Base-by-base conservation (phyloP, 192 early-diverging fungal species). In the Rhizophagus prolifer region DNA sequence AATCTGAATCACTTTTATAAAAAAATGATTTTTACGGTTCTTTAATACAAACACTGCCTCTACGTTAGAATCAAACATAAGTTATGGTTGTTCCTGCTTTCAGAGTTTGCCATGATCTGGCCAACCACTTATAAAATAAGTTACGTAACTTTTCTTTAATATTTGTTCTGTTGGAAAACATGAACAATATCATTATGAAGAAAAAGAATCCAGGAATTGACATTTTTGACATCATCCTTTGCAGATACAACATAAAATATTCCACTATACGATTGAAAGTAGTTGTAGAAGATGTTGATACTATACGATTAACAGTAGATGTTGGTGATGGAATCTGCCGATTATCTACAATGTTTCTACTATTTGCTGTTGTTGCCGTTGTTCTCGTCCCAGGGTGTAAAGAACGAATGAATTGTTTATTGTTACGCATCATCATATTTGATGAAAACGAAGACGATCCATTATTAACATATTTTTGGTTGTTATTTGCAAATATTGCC, bases 61-160 rank as follows among this genome's bases (percentile, higher is more conserved):
- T 31, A 31, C 31, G 31, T 31, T 34, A 1, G 38, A 50, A 38
- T 36, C 21, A 73, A 36, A 73, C 34, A 23, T 73, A 60, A 23
- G 71, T 73, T 7, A 63, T 25, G 9, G 58, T 61, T 14, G 58
- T 73, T 31, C 72, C 72, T 46, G 72, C 60, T 6, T 74, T 74
- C 14, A 74, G n/a, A 14, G 72, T 74, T 63, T 74, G 36, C 72
- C 72, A 74, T 19, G 61, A 26, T 63, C 46, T 74, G 7, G 14
- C 60, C n/a, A 63, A 25, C 25, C 47, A 23, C n/a, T 44, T 44
- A 46, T 34, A 25, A 8, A 74, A 21, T 28, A 47, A 9, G 7
- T 19, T 36, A 6, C 60, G 58, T 63, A 74, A 21, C 16, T 63
- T 74, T 74, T 21, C 7, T 72, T 50, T 54, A 14, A 26, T 28